These are phyloP conservation scores for Sporothrix inflata DNA, from an alignment of 2,329 filamentous ascomycete genomes.

Conservation along the genomic window DNA sequence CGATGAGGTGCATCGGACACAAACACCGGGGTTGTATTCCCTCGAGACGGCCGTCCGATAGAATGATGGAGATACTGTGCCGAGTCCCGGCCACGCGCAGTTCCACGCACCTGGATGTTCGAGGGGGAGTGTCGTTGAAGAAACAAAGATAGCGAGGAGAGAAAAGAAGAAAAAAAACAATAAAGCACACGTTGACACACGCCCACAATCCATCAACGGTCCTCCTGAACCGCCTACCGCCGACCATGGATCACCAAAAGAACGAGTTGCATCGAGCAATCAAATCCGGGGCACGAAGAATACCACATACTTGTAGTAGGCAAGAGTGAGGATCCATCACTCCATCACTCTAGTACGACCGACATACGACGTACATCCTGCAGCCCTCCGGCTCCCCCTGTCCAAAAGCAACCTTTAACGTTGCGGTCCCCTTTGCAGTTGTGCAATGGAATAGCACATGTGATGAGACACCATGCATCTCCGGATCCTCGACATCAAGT, in stretches of 20 bases:
- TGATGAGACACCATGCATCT: conserved; percentile 1
- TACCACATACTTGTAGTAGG: conserved; percentile 5
- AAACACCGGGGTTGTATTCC: neutral
- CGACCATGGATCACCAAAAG: neutral
- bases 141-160: too few species aligned
- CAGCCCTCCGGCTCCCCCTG: neutral
- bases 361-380: neutral
- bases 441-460: neutral
- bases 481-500: neutral
- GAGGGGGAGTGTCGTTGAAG: too few species aligned
- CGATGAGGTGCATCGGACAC: neutral
- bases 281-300: neutral
- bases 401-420: neutral
- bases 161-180: neutral
- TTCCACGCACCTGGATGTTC: neutral
- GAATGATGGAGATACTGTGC: neutral
- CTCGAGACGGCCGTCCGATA: neutral
- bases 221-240: neutral
- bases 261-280: neutral
- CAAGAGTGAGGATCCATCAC: neutral
- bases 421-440: neutral
- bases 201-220: neutral
- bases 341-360: neutral
- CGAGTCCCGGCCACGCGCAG: neutral
- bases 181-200: neutral